A percentile compares a stretch with the other conserved stretches of the same genome.
phyloP scores from a whole-genome alignment of 495 filamentous ascomycete genomes.

The Penicillium steckii region DNA sequence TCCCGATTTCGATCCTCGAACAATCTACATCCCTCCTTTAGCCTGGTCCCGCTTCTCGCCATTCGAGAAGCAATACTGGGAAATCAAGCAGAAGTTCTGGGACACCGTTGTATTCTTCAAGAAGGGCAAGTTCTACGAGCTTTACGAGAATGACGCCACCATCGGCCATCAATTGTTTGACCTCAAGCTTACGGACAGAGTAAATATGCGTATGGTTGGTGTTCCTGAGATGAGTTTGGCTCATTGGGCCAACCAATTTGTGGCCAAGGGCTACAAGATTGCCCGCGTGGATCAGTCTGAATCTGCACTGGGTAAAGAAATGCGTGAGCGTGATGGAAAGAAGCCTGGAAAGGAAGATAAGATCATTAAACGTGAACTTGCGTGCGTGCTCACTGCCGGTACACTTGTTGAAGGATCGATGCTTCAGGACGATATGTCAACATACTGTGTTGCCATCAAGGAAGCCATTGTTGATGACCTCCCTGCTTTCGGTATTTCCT shows the following conservation, averaged over 20 bases:
- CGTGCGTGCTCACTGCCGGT: slow-evolving; percentile 85
- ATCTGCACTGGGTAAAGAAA: slow-evolving; percentile 93
- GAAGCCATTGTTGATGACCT: slow-evolving; percentile 73
- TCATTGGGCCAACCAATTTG: slow-evolving; percentile 92
- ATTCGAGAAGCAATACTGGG: slow-evolving; percentile 99
- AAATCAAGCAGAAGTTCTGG: slow-evolving; percentile 98
- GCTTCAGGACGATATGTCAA: slow-evolving; percentile 98
- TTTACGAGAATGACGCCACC: slow-evolving; percentile 97
- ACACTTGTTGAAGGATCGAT: slow-evolving; percentile 94
- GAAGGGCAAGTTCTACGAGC: slow-evolving; percentile 99
- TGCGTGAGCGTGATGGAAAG: slow-evolving; percentile 81
- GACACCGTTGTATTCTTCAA: slow-evolving; percentile 99
- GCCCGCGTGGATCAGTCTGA: slow-evolving; percentile 96
- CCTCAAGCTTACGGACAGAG: slow-evolving; percentile 93
- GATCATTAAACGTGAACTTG: slow-evolving; percentile 87
- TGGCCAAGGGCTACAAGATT: slow-evolving; percentile 93
- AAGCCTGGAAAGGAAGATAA: slow-evolving; percentile 71
- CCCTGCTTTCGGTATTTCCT: slow-evolving; percentile 86
- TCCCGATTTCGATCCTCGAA: slow-evolving; percentile 89
- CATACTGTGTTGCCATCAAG: slow-evolving; percentile 95
- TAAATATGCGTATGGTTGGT: slow-evolving; percentile 99
- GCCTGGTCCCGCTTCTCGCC: slow-evolving; percentile 80
- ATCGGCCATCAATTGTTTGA: slow-evolving; percentile 97
- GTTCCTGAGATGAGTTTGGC: slow-evolving; percentile 88
- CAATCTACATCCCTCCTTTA: slow-evolving; percentile 78